Evolutionary conservation across 2,329 filamentous ascomycete species (phyloP).

Genomic region (Neonectria coccinea): DNA sequence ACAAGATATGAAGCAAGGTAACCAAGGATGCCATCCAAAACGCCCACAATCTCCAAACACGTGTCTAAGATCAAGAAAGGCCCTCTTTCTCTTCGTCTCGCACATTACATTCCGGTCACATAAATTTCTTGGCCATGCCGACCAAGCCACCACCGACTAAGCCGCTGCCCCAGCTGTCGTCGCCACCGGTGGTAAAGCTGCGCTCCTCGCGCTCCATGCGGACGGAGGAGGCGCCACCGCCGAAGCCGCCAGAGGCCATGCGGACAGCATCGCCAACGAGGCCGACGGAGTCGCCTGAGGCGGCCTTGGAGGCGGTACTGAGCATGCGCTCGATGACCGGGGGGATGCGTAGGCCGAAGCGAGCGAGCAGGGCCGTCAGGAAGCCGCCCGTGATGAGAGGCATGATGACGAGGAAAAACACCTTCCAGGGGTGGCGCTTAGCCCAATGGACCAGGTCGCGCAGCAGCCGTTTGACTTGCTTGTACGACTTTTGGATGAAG

Average conservation of each 20-base stretch:
- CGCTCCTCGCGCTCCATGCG: slow-evolving; percentile 49
- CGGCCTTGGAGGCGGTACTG: slow-evolving; percentile 63
- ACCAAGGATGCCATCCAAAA: slow-evolving; percentile 33
- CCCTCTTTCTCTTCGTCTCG: slow-evolving; percentile 7
- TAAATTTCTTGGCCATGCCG: slow-evolving; percentile 58
- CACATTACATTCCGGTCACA: slow-evolving; percentile 43
- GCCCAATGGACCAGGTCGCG: slow-evolving; percentile 86
- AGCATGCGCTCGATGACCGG: slow-evolving; percentile 69
- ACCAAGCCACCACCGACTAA: slow-evolving; percentile 48
- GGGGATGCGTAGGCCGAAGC: slow-evolving; percentile 84
- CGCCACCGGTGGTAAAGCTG: slow-evolving; percentile 50
- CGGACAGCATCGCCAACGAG: slow-evolving; percentile 67
- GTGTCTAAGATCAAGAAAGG: slow-evolving; percentile 21
- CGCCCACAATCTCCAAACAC: slow-evolving; percentile 34
- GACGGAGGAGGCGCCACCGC: slow-evolving; percentile 38
- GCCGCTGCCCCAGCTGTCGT: slow-evolving; percentile 50
- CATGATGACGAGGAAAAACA: slow-evolving; percentile 88
- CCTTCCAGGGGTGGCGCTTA: slow-evolving; percentile 85
- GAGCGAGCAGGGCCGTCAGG: slow-evolving; percentile 79
- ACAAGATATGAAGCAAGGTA: slow-evolving; percentile 21
- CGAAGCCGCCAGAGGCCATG: slow-evolving; percentile 59
- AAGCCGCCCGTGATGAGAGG: slow-evolving; percentile 88
- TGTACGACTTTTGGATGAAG: slow-evolving; percentile 79
- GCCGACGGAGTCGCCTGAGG: slow-evolving; percentile 60
- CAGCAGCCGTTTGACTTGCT: slow-evolving; percentile 81